Evolutionary conservation across 1,284 basidiomycete genomes (phyloP).

Genomic region (Polyporus tsugae): DNA sequence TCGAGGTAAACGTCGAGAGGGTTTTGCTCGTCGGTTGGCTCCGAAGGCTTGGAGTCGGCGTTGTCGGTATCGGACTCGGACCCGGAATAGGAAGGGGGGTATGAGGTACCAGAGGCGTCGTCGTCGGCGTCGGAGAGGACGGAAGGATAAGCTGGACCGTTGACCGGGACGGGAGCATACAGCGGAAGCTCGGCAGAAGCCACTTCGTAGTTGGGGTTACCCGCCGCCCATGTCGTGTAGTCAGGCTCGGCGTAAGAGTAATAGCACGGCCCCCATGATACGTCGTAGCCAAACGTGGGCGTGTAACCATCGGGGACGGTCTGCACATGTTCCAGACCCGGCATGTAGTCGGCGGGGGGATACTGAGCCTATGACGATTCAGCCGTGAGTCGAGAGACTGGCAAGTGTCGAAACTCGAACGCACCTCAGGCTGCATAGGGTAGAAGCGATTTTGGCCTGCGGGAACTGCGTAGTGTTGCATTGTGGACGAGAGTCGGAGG

Average conservation of each 20-base stretch:
- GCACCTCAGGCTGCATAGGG: not conserved
- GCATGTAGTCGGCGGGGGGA: not conserved
- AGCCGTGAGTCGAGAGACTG: not conserved
- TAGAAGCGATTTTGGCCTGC: not conserved
- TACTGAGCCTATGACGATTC: not conserved
- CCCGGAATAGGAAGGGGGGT: not conserved
- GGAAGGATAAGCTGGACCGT: constrained; percentile 35
- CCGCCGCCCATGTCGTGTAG: constrained; percentile 15
- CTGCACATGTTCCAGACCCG: constrained; percentile 18
- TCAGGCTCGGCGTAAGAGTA: constrained; percentile 24
- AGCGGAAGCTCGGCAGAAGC: constrained; percentile 27
- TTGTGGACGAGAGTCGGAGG: not conserved
- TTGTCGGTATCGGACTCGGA: not conserved
- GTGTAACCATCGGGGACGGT: constrained; percentile 6
- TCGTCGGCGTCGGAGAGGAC: constrained; percentile 30
- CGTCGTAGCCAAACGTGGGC: not conserved
- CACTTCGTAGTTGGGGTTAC: not conserved
- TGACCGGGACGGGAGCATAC: constrained; percentile 39
- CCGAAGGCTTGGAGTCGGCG: constrained; percentile 15
- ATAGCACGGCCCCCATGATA: not conserved
- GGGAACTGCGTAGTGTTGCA: constrained; percentile 1
- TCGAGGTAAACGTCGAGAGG: constrained; percentile 41
- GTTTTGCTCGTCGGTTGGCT: constrained; percentile 21
- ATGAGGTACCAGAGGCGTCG: not conserved
- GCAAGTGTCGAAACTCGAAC: not conserved